phyloP scores from a whole-genome alignment of 2,329 filamentous ascomycete species.

The Cytospora schulzeri region DNA sequence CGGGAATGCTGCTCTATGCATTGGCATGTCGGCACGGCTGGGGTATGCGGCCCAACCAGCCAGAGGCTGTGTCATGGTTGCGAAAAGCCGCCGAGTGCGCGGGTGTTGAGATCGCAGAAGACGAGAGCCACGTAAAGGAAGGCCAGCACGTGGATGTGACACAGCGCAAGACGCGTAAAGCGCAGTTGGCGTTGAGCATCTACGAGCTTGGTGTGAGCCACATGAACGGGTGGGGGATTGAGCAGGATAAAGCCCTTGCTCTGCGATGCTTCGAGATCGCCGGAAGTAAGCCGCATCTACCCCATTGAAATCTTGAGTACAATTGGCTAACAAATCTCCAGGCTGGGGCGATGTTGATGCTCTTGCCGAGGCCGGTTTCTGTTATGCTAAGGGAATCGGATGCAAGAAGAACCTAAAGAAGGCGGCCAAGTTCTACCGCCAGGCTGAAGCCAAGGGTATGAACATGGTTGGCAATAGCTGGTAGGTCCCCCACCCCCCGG shows the following conservation, averaged over 20 bases:
- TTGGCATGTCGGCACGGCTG: conserved; percentile 94
- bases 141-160: conserved; percentile 64
- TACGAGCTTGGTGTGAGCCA: conserved; percentile 97
- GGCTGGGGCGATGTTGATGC: conserved; percentile 95
- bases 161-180: conserved; percentile 81
- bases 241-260: conserved; percentile 86
- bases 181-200: conserved; percentile 91
- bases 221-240: conserved; percentile 97
- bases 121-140: conserved; percentile 68
- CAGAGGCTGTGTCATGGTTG: conserved; percentile 89
- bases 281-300: conserved; percentile 60
- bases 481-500: conserved; percentile 57
- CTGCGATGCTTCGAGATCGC: conserved; percentile 96
- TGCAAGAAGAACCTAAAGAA: conserved; percentile 97
- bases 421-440: conserved; percentile 85
- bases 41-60: conserved; percentile 93
- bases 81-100: conserved; percentile 86
- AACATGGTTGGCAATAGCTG: conserved; percentile 99
- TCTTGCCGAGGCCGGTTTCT: conserved; percentile 91
- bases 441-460: conserved; percentile 90
- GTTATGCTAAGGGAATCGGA: conserved; percentile 89
- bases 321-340: conserved; percentile 37
- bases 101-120: conserved; percentile 79
- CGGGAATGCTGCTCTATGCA: conserved; percentile 94
- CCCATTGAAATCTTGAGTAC: conserved; percentile 27